Base-by-base conservation (phyloP, 23 red algal species). In the Gracilariopsis chorda region DNA sequence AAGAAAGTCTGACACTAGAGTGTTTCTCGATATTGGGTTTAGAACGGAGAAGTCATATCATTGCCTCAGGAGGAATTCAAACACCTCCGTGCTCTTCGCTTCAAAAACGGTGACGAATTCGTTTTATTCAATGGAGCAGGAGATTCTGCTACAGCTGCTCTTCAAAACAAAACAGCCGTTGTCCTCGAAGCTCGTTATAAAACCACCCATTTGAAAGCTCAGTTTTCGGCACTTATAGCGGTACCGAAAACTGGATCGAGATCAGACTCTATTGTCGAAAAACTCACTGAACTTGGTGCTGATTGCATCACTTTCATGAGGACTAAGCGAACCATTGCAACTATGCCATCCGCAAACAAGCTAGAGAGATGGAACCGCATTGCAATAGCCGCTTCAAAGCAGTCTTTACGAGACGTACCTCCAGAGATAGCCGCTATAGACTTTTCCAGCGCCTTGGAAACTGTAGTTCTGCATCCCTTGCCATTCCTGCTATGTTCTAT, bases 221-320 rank as follows among this genome's bases (percentile, higher is more conserved):
- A 45, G 28, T 16, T 96, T 47, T 51, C 37, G 9, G 40, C 51
- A 7, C 10, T 84, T 37, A 57, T 96, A 1, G 73, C 62, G 16
- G 44, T 90, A 14, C 87, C 88, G 33, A 90, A 76, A 61, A 53
- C 27, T 25, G 47, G 87, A 39, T 53, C 62, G 7, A 60, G 91
- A 27, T 87, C 85, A 30, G 95, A 98, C 76, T 94, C 91, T 77
- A 63, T 91, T 53, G 87, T 98, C 0, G 95, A 98, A 81, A 98
- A 98, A 48, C 68, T 98, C 32, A 87, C 86, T 62, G 95, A 98
- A 83, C 27, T 98, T 19, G 86, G 95, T 44, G 92, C 77, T 10
- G 47, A 88, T 14, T 79, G 61, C 32, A 39, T 98, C 53, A 17
- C 20, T 4, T 93, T 55, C 37, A 53, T 56, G 30, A 59, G 61